phyloP scores from a whole-genome alignment of 345 rosid species.

The Mercurialis annua region DNA sequence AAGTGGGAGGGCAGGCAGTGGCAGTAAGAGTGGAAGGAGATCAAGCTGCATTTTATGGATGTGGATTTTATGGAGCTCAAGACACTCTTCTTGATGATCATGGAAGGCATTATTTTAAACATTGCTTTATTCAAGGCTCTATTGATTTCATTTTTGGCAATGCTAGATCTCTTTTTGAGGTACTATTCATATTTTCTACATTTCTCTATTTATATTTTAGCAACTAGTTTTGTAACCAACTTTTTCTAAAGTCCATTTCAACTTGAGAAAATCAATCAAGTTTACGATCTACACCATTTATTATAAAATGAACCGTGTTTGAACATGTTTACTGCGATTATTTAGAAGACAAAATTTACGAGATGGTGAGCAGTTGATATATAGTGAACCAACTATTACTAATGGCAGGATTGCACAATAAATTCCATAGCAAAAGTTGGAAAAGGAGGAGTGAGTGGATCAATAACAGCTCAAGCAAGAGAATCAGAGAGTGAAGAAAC shows the following conservation, averaged over 20 bases:
- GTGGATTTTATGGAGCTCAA: conserved; percentile 88
- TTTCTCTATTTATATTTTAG: background rate
- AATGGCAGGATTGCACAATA: conserved; percentile 22
- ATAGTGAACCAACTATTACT: too few species aligned
- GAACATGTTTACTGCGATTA: too few species aligned
- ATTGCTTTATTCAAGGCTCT: conserved; percentile 80
- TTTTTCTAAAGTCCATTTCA: background rate
- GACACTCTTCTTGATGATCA: conserved; percentile 75
- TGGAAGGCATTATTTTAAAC: conserved; percentile 70
- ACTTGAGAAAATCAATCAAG: too few species aligned
- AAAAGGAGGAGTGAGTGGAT: conserved; percentile 23
- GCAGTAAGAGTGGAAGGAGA: conserved; percentile 75
- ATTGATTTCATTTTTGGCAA: conserved; percentile 81
- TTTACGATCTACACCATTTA: too few species aligned
- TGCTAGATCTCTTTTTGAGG: conserved; percentile 65
- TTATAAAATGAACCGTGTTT: too few species aligned
- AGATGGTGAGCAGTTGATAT: too few species aligned
- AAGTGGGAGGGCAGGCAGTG: conserved; percentile 72
- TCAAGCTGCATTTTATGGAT: conserved; percentile 68
- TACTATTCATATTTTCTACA: conserved; percentile 8
- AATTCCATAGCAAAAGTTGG: conserved; percentile 24
- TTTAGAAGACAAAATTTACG: too few species aligned
- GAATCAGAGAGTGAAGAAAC: conserved; percentile 41
- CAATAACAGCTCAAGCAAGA: conserved; percentile 30
- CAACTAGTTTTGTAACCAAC: background rate